phyloP scores from a whole-genome alignment of 2,329 filamentous ascomycete genomes.

The Colletotrichum lentis region DNA sequence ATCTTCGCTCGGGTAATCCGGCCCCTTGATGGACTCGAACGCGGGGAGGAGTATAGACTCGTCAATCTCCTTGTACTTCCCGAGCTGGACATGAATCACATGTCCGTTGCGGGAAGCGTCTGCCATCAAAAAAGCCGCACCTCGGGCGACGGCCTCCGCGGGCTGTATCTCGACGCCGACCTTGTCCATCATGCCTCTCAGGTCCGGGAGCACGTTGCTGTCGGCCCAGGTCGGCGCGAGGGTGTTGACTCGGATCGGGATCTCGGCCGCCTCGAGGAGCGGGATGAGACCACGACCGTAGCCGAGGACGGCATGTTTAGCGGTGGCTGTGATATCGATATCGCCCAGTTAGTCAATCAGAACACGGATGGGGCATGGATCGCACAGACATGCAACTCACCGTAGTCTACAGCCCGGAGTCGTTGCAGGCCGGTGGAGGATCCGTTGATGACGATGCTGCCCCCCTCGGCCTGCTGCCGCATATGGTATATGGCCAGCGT shows the following conservation, averaged over 20 bases:
- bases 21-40: conserved; percentile 45
- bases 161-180: conserved; percentile 55
- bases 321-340: conserved; percentile 47
- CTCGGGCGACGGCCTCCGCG: conserved; percentile 57
- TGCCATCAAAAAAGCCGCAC: conserved; percentile 59
- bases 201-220: conserved; percentile 53
- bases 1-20: conserved; percentile 48
- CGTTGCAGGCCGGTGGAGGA: conserved; percentile 61
- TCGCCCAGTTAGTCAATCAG: conserved; percentile 1
- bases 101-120: conserved; percentile 59
- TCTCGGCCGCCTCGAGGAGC: conserved; percentile 46
- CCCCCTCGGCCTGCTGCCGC: conserved; percentile 55
- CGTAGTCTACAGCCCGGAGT: conserved; percentile 61
- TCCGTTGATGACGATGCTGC: conserved; percentile 63
- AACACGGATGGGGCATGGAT: fast-evolving
- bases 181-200: conserved; percentile 48
- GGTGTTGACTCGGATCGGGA: conserved; percentile 64
- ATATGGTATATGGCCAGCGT: conserved; percentile 60
- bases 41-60: conserved; percentile 51
- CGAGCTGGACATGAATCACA: conserved; percentile 58
- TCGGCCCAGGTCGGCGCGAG: conserved; percentile 31
- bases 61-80: conserved; percentile 63
- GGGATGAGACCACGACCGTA: conserved; percentile 58
- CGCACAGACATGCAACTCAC: conserved; percentile 42
- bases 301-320: conserved; percentile 65